Base-by-base conservation (phyloP, 176 grass and related monocot species). In the Elymus sibiricus region DNA sequence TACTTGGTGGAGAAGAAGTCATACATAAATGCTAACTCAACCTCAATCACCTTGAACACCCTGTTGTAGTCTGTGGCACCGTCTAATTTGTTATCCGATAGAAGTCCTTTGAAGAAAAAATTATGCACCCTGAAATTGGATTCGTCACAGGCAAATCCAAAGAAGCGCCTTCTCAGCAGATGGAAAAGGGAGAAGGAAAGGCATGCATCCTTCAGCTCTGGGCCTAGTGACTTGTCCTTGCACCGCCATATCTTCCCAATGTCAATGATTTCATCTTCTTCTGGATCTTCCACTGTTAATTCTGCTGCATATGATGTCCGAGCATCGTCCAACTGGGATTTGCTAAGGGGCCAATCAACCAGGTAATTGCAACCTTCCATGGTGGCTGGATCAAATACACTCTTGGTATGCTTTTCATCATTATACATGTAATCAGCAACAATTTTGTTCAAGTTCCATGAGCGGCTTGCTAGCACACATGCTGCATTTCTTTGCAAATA, bases 1-100 rank as follows among this genome's bases (percentile, higher is more conserved):
- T 44, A 1, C 43, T 44, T 44, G 43, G 43, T 44, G 43, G 13
- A 44, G 11, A 44, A 44, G 43, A 44, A 44, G 43, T 78, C 62
- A 69, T 85, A 85, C 44, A 85, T 66, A 56, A 85, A 85, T 51
- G 43, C 46, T 22, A 79, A 10, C 35, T 86, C 84, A 40, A 78
- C 32, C 3, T 86, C 65, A 11, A 68, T 19, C 31, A 68, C 65
- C 31, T 68, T 35, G 8, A 68, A 86, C 14, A 16, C 35, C 25
- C 63, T 78, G 6, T 79, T 7, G 34, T 28, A 40, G 5, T 40
- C 42, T 44, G 43, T 8, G 6, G 22, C 5, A 9, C 42, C 42
- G 0, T 43, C 42, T 3, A 43, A 3, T 12, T 43, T 43, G 2
- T 43, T 3, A 10, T 32, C 47, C 0, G 28, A 17, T 9, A 46